These are phyloP conservation scores for Erysimum pusillum DNA, from an alignment of 441 rosid genomes.

Conservation along the genomic window DNA sequence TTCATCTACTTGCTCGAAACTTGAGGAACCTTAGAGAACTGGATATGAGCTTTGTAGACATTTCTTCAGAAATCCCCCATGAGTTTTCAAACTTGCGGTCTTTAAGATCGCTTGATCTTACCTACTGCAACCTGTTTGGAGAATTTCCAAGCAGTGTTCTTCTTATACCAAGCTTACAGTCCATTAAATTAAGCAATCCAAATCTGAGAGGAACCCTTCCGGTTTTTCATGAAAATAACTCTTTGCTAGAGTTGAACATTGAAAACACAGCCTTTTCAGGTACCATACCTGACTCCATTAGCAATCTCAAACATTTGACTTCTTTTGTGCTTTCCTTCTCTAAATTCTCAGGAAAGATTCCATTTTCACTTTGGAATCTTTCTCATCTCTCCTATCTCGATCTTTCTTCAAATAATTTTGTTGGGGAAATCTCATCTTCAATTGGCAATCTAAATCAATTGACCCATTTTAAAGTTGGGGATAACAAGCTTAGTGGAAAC, in stretches of 20 bases:
- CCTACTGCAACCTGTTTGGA: background rate
- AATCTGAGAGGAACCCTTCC: constrained; percentile 8
- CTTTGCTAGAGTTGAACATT: constrained; percentile 8
- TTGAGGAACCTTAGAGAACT: background rate
- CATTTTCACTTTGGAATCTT: constrained; percentile 14
- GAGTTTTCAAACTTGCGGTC: background rate
- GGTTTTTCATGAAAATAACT: background rate
- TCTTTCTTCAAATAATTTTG: no score
- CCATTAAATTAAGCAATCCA: background rate
- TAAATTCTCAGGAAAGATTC: no score
- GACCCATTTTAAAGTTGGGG: background rate
- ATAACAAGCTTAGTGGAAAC: background rate
- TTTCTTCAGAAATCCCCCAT: background rate
- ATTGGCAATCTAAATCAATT: background rate
- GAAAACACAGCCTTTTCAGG: constrained; percentile 9
- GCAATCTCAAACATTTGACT: no score
- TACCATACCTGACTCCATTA: background rate
- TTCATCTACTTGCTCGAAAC: background rate
- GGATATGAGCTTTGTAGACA: background rate
- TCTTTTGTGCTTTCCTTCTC: no score
- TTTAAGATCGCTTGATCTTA: background rate
- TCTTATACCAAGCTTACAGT: background rate
- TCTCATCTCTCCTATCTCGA: no score
- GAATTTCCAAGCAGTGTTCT: constrained; percentile 1
- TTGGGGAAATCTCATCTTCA: no score